These are phyloP conservation scores for Detonula confervacea DNA, from an alignment of 352 stramenopile species.

Conservation along the genomic window DNA sequence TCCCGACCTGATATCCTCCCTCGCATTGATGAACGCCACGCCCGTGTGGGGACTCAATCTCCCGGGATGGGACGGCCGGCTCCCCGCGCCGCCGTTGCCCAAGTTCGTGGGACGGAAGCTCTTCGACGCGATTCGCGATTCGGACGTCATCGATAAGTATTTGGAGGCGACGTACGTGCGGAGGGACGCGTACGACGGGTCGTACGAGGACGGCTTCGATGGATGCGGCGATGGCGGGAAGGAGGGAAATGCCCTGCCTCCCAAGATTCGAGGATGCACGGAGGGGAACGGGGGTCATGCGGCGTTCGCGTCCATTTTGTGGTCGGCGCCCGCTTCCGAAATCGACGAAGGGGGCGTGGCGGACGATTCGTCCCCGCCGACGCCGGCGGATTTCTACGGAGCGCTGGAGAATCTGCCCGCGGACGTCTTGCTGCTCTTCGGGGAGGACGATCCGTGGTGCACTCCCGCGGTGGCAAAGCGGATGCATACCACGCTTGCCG, in stretches of 20 bases:
- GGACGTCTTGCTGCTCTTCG: slow-evolving; percentile 76
- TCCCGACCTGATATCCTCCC: slow-evolving; percentile 59
- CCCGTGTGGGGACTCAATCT: slow-evolving; percentile 81
- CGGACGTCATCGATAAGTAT: slow-evolving; percentile 70
- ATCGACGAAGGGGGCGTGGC: neutral
- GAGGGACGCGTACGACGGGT: slow-evolving; percentile 55
- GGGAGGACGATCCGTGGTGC: slow-evolving; percentile 79
- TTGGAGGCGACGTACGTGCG: slow-evolving; percentile 61
- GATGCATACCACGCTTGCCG: slow-evolving; percentile 60
- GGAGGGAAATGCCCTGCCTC: neutral
- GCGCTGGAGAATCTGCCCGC: slow-evolving; percentile 46
- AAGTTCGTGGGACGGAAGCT: slow-evolving; percentile 60
- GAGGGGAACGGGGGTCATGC: slow-evolving; percentile 74
- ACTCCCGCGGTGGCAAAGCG: slow-evolving; percentile 74
- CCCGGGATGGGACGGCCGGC: slow-evolving; percentile 65
- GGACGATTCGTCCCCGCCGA: neutral
- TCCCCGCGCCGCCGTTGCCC: slow-evolving; percentile 64
- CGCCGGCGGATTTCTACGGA: slow-evolving; percentile 44
- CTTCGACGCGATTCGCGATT: slow-evolving; percentile 74
- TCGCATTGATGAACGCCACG: slow-evolving; percentile 77
- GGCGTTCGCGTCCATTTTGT: slow-evolving; percentile 80
- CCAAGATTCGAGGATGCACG: slow-evolving; percentile 71
- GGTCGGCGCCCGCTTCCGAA: slow-evolving; percentile 58
- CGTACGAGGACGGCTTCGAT: slow-evolving; percentile 24
- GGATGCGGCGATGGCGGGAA: neutral